Evolutionary conservation across 768 basidiomycete genomes (phyloP), one percentile per base, ranked within the genome.

Genomic region (Obba rivulosa): DNA sequence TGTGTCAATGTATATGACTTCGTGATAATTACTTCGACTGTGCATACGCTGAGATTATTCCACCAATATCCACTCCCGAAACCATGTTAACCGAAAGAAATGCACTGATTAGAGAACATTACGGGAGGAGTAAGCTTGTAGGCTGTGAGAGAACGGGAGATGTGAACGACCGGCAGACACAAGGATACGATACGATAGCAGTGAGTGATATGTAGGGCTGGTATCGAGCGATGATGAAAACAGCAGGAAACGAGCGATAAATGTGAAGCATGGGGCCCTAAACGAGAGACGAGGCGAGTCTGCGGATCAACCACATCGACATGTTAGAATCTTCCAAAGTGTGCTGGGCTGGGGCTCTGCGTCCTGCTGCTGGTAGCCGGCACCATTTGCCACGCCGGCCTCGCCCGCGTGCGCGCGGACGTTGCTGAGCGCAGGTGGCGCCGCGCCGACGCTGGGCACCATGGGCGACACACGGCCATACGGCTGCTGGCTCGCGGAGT

Each of bases 401-500:
- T 86, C 83, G 31, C 83, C 87, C 45, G 72, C 85, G 57, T 74
- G 71, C 48, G 84, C 87, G 44, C 86, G 81, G 49, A 85, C 78
- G 57, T 79, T 78, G 66, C 81, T 87, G 53, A 89, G 66, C 25
- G 85, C 85, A 22, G 84, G 85, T 46, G 83, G 83, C 24, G 76
- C 85, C 34, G 80, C 81, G 36, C 77, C 78, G 40, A 80, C 74
- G 44, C 73, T 81, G 22, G 85, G 77, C 46, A 88, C 78, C 88
- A 92, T 92, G 16, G 87, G 88, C 35, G 88, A 90, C 23, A 79
- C 76, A 44, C 86, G 79, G n/a, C 85, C 85, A 57, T 91, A 91
- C 47, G 70, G 77, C 54, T 77, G 77, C 50, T 60, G 57, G 28
- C 60, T 66, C 39, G 72, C 75, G 57, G 78, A 83, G 21, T 70